Base-by-base conservation (phyloP, 441 rosid genomes). In the Croton setiger region DNA sequence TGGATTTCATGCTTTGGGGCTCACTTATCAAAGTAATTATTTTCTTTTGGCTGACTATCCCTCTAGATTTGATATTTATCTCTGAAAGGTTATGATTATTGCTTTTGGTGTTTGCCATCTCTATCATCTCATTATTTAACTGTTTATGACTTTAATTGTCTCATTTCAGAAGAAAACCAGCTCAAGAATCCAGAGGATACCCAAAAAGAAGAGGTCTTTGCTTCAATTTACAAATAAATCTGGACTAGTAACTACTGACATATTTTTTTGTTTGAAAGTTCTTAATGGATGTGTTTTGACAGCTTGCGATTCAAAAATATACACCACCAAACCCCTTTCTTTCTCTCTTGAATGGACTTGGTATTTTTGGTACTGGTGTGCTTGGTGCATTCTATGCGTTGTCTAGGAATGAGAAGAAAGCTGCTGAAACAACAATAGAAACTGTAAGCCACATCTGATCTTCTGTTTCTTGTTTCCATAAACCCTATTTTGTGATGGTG, bases 361-460 rank as follows among this genome's bases (percentile, higher is more conserved):
- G 99, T 63, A 80, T 90, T 67, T 80, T 95, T 60, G 81, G 92
- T 63, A 74, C 84, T 59, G 92, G 90, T 49, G 83, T 88, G 72
- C 96, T 95, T 36, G 97, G 93, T 76, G 87, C 98, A 60, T 89
- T 95, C 51, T 92, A 86, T 80, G 95, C 92, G 31, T 78, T 92
- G 83, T 81, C 83, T 60, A 84, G 12, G 81, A 82, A 88, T 39
- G 97, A 92, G 66, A 84, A 87, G 72, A 75, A 78, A 61, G 70
- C 77, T 54, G 70, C 88, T 27, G 80, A 87, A 53, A 73, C 78
- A 68, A 75, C 86, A 57, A 47, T 95, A 39, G 91, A 88, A 73
- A 84, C 83, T 23, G 99, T 95, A 87, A 84, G 95, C 64, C 72
- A 13, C 64, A 64, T 55, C 62, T 65, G 45, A 69, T 37, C 55